These are phyloP conservation scores for Fusarium equiseti DNA, from an alignment of 2,329 filamentous ascomycete genomes.

Conservation along the genomic window DNA sequence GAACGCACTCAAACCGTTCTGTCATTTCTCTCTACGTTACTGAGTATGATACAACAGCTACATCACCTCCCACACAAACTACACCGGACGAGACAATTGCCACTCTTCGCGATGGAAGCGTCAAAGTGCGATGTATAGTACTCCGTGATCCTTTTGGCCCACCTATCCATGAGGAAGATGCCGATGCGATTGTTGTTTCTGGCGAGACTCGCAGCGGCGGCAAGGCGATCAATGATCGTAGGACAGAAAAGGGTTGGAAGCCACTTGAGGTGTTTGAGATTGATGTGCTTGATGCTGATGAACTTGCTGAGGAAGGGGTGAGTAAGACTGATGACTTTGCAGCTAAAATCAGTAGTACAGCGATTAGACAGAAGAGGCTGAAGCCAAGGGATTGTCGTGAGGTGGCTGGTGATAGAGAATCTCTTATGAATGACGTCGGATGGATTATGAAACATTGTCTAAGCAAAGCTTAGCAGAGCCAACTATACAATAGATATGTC, in stretches of 20 bases:
- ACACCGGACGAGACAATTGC: constrained; percentile 55
- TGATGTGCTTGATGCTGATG: constrained; percentile 79
- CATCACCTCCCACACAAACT: constrained; percentile 20
- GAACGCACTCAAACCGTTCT: constrained; percentile 76
- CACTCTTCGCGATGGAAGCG: constrained; percentile 66
- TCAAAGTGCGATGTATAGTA: constrained; percentile 82
- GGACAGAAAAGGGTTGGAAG: constrained; percentile 80
- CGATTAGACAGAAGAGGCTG: constrained; percentile 72
- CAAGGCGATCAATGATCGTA: constrained; percentile 85
- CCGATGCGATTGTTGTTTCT: constrained; percentile 87
- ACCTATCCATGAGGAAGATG: constrained; percentile 82
- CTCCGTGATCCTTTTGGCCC: constrained; percentile 92
- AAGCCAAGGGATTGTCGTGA: constrained; percentile 41
- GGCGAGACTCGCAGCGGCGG: constrained; percentile 89
- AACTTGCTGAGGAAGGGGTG: constrained; percentile 51
- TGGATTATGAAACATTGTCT: neutral
- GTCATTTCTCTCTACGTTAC: constrained; percentile 77
- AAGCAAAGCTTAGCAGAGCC: neutral
- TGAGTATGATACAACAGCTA: constrained; percentile 54
- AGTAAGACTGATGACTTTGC: constrained; percentile 73
- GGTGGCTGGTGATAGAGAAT: neutral
- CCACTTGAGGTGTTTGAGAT: constrained; percentile 86
- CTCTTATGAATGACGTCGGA: neutral
- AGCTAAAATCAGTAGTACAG: constrained; percentile 73
- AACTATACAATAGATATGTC: neutral